Conservation (phyloP, 2,329 filamentous ascomycete genomes). For the Cladorrhinum sp. region DNA sequence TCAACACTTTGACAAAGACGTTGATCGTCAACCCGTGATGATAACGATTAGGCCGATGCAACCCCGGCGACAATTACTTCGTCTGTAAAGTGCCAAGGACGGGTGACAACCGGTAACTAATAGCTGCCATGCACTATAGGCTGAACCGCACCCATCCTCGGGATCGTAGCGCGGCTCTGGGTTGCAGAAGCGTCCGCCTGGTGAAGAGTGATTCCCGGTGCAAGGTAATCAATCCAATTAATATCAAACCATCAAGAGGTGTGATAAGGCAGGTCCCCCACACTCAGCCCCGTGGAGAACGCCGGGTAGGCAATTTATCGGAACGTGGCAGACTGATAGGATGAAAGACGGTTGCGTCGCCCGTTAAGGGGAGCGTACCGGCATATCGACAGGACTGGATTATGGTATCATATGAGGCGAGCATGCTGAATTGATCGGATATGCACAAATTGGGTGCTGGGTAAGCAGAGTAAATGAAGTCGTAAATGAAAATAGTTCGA, state of each 20-base stretch:
- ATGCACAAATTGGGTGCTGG: neutral
- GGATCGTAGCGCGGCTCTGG: slow-evolving; percentile 10
- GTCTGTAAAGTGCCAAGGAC: neutral
- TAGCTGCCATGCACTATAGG: slow-evolving; percentile 22
- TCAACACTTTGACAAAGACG: neutral
- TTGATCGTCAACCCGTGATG: neutral
- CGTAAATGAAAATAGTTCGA: slow-evolving; percentile 8
- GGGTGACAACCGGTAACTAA: neutral
- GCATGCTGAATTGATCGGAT: slow-evolving; percentile 1
- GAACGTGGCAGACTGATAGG: slow-evolving; percentile 21
- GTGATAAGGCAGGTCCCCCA: slow-evolving; percentile 26
- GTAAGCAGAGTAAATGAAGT: slow-evolving; percentile 1
- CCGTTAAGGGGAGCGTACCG: neutral
- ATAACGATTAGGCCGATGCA: no score
- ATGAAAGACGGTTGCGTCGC: slow-evolving; percentile 14
- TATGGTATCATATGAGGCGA: slow-evolving; percentile 1
- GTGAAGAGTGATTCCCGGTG: slow-evolving; percentile 22
- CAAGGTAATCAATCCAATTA: slow-evolving; percentile 27
- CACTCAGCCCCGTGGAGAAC: slow-evolving; percentile 6
- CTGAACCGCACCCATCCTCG: slow-evolving; percentile 17
- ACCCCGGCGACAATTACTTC: neutral
- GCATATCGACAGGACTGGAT: slow-evolving; percentile 9
- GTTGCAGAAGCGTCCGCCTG: slow-evolving; percentile 17
- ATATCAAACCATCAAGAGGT: slow-evolving; percentile 24
- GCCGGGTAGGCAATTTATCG: slow-evolving; percentile 16